Conservation (phyloP, 2,329 filamentous ascomycete genomes). For the Nemania bipapillata region DNA sequence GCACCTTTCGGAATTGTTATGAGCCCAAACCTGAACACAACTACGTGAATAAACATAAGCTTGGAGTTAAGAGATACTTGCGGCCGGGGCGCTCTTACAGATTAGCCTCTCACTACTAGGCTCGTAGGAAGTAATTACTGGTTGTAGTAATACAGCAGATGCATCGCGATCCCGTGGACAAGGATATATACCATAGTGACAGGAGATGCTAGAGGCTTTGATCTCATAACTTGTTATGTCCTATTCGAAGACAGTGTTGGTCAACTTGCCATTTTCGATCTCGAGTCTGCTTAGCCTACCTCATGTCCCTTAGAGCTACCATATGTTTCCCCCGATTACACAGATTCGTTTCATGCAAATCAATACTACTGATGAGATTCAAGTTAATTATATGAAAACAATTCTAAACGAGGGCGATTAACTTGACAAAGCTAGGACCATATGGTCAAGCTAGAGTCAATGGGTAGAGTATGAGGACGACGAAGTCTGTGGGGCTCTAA, state of each 20-base stretch:
- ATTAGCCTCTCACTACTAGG: not conserved
- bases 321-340: not conserved
- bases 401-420: not conserved
- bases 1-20: too few species aligned
- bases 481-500: not conserved
- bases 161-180: not conserved
- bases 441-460: not conserved
- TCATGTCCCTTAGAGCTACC: not conserved
- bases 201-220: not conserved
- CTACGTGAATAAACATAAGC: not conserved
- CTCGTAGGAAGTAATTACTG: not conserved
- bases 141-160: not conserved
- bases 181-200: not conserved
- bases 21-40: not conserved
- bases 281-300: not conserved
- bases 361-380: not conserved
- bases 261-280: not conserved
- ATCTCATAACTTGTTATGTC: not conserved
- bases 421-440: not conserved
- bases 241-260: not conserved
- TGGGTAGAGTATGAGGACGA: not conserved
- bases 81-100: not conserved
- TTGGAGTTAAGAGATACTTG: not conserved
- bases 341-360: not conserved
- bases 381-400: conserved; percentile 16